Base-by-base conservation (phyloP, 108 stramenopile genomes). In the Cyclotella baltica region DNA sequence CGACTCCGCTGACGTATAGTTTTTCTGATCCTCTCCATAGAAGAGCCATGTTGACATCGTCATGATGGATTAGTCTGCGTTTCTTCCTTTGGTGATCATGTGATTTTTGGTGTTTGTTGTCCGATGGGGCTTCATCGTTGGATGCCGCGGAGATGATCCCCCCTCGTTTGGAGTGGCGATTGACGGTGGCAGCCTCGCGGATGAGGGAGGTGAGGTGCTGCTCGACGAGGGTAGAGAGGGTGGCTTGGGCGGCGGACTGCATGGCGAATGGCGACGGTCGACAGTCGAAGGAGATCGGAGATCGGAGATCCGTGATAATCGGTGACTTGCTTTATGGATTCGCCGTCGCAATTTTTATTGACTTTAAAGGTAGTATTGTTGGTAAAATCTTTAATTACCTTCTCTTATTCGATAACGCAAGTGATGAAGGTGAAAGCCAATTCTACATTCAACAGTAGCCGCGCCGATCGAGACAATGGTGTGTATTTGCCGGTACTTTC, bases 31-130 rank as follows among this genome's bases (percentile, higher is more conserved):
- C 90, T 72, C 90, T 72, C 88, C 90, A 86, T 33, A 81, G 78
- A 68, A 95, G 62, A 18, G 93, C 93, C 83, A 95, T 83, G 70
- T 95, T 95, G n/a, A 95, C 75, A 81, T 95, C 93, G n/a, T 89
- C 89, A 29, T 92, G 91, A 65, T 92, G 90, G 48, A 95, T 78
- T 4, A 92, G 84, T 15, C 86, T 76, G 11, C 72, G 76, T 11
- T 51, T 72, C 29, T 74, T 64, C 20, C 67, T 27, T 29, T 22
- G 57, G 5, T 30, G 38, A 31, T 18, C 27, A 36, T 66, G 31
- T 19, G 22, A 23, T n/a, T 43, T 43, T 13, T 20, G 27, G 53
- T 47, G 28, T 16, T 53, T 68, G 28, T 33, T 63, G 28, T 33
- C 71, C n/a, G n/a, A n/a, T n/a, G n/a, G n/a, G 34, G 16, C 58